These are phyloP conservation scores for Saccharomycopsis crataegensis DNA, from an alignment of 1,139 yeast genomes.

Conservation along the genomic window DNA sequence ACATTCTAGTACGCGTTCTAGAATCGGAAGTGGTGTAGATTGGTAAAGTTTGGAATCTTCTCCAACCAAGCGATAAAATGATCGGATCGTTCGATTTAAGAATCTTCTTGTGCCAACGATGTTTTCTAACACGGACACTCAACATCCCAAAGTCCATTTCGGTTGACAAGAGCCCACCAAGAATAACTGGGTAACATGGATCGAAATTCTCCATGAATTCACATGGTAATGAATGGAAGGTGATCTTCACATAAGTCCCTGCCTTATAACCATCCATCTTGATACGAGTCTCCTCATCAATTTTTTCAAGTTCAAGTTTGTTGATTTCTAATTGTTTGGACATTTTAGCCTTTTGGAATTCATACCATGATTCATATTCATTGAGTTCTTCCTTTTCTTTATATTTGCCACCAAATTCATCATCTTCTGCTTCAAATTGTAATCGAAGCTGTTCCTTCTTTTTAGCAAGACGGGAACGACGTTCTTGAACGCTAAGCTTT, in stretches of 20 bases:
- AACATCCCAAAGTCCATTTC: constrained; percentile 91
- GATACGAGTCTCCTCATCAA: constrained; percentile 70
- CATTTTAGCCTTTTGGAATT: constrained; percentile 92
- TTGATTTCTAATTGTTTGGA: constrained; percentile 94
- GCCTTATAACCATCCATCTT: constrained; percentile 89
- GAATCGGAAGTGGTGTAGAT: constrained; percentile 95
- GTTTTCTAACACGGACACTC: constrained; percentile 92
- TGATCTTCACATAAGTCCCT: constrained; percentile 89
- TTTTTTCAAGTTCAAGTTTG: constrained; percentile 63
- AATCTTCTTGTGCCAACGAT: constrained; percentile 97
- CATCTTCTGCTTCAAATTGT: constrained; percentile 82
- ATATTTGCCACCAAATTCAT: constrained; percentile 27
- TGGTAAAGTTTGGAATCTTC: constrained; percentile 96
- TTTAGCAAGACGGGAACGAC: constrained; percentile 74
- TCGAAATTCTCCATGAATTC: constrained; percentile 85
- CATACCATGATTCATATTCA: constrained; percentile 92
- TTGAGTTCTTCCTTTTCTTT: constrained; percentile 68
- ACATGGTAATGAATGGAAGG: constrained; percentile 77
- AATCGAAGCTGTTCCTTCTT: constrained; percentile 81
- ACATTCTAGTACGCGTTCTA: constrained; percentile 94
- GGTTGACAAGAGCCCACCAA: constrained; percentile 86
- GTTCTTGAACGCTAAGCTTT: constrained; percentile 52
- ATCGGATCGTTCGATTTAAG: constrained; percentile 94
- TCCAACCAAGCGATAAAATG: constrained; percentile 92
- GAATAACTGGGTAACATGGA: constrained; percentile 74